Percentiles rank a stretch among this genome's conserved stretches.
Evolutionary conservation across 345 rosid species (phyloP).

Genomic region (Pistacia integerrima): DNA sequence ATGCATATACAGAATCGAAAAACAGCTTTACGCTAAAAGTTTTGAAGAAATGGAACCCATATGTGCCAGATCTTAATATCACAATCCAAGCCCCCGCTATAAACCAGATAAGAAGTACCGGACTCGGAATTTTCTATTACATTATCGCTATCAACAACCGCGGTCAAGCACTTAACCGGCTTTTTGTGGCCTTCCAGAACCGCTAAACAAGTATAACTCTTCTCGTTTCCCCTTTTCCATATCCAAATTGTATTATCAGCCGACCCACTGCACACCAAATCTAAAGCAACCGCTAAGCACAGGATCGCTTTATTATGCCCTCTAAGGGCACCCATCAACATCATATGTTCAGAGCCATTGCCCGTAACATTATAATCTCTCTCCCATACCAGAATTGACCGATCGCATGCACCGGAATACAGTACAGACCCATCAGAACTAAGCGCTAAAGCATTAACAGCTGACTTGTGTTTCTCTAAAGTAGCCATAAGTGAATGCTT

Average conservation of each 20-base stretch:
- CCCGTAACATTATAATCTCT: constrained; percentile 19
- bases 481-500: constrained; percentile 46
- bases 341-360: constrained; percentile 41
- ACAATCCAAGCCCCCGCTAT: constrained; percentile 71
- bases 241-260: constrained; percentile 63
- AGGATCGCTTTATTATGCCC: constrained; percentile 70
- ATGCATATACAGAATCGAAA: neutral
- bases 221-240: constrained; percentile 53
- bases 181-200: constrained; percentile 61
- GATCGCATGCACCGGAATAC: constrained; percentile 80
- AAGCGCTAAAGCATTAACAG: constrained; percentile 72
- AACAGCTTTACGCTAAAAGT: neutral
- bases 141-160: constrained; percentile 18
- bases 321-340: constrained; percentile 63
- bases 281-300: constrained; percentile 56
- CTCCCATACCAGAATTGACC: constrained; percentile 78
- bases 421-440: constrained; percentile 57
- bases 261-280: constrained; percentile 71
- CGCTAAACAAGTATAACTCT: constrained; percentile 51
- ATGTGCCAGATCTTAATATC: constrained; percentile 57
- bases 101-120: constrained; percentile 42
- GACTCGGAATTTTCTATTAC: constrained; percentile 22
- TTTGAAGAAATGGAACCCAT: constrained; percentile 21
- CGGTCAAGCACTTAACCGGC: constrained; percentile 71
- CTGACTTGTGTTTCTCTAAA: constrained; percentile 61